Conservation (phyloP, 768 basidiomycete species). For the Solioccasus polychromus region DNA sequence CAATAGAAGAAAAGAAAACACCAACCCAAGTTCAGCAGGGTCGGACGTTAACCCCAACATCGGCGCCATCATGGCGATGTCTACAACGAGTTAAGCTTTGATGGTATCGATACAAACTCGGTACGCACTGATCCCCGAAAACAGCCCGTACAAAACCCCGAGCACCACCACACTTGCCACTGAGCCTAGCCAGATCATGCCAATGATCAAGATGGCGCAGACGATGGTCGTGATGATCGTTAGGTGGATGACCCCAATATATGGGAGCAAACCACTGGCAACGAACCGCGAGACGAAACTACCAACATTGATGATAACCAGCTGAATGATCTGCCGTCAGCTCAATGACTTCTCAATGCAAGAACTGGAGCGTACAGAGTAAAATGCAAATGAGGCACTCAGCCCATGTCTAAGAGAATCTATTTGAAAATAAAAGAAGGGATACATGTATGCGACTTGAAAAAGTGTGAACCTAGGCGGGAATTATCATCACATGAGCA, state of each 20-base stretch:
- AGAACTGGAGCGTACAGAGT: conserved; percentile 37
- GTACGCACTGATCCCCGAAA: conserved; percentile 43
- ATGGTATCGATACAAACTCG: too few relatives aligned
- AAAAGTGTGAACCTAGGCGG: conserved; percentile 25
- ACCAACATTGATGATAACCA: conserved; percentile 52
- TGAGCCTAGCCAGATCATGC: conserved; percentile 41
- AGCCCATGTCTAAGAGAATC: conserved; percentile 51
- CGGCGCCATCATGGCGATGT: conserved; percentile 40
- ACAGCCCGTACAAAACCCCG: conserved; percentile 46
- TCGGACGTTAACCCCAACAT: conserved; percentile 45
- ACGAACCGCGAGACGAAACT: conserved; percentile 47
- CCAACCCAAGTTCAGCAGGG: conserved; percentile 52
- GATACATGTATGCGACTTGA: conserved; percentile 44
- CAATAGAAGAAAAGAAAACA: conserved; percentile 7
- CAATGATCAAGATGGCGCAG: conserved; percentile 41
- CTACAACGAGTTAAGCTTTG: conserved; percentile 13
- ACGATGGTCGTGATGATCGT: conserved; percentile 34
- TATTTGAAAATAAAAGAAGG: conserved; percentile 58
- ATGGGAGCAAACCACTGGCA: conserved; percentile 38
- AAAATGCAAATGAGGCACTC: conserved; percentile 46
- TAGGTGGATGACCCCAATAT: conserved; percentile 44
- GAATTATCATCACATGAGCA: neutral
- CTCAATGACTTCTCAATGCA: neutral
- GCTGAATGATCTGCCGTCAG: conserved; percentile 25
- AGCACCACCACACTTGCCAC: conserved; percentile 40